Conservation (phyloP, 148 eudicot genomes). For the Silene uniflora region DNA sequence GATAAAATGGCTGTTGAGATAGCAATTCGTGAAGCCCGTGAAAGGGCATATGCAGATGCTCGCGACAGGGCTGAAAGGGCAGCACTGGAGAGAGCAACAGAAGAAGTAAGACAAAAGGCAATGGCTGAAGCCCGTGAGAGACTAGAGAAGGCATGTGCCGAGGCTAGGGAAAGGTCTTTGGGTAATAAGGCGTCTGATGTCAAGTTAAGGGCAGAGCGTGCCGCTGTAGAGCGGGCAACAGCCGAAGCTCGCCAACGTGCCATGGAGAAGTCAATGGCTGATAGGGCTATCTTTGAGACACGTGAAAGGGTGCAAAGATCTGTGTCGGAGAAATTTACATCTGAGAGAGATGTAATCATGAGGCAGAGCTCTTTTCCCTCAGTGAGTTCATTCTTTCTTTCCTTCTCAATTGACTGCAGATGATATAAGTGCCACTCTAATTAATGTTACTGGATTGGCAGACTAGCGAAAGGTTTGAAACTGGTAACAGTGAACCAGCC, state of each 20-base stretch:
- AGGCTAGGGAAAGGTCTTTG: conserved; percentile 56
- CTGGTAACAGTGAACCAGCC: conserved; percentile 68
- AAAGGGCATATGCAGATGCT: conserved; percentile 58
- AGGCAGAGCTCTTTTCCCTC: conserved; percentile 56
- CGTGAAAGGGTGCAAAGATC: too few relatives aligned
- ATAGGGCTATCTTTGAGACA: conserved; percentile 49
- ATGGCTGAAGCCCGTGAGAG: conserved; percentile 81
- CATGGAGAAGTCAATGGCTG: conserved; percentile 61
- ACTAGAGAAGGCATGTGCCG: conserved; percentile 71
- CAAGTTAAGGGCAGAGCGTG: conserved; percentile 75
- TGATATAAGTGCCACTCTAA: not conserved
- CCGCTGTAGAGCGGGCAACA: conserved; percentile 85
- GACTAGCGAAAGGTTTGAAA: conserved; percentile 38
- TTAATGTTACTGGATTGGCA: conserved; percentile 31
- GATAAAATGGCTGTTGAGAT: conserved; percentile 82
- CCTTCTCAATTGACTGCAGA: conserved; percentile 12
- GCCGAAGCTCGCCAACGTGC: conserved; percentile 80
- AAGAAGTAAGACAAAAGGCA: conserved; percentile 74
- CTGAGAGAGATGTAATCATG: conserved; percentile 43
- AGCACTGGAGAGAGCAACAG: conserved; percentile 67
- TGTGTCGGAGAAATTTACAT: conserved; percentile 51
- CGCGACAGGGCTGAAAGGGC: conserved; percentile 66
- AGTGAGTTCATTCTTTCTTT: conserved; percentile 48
- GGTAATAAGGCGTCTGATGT: conserved; percentile 59
- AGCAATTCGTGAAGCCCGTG: conserved; percentile 66